These are phyloP conservation scores for Trypanosoma cruzi DNA, from an alignment of 208 protist species.

Conservation along the genomic window DNA sequence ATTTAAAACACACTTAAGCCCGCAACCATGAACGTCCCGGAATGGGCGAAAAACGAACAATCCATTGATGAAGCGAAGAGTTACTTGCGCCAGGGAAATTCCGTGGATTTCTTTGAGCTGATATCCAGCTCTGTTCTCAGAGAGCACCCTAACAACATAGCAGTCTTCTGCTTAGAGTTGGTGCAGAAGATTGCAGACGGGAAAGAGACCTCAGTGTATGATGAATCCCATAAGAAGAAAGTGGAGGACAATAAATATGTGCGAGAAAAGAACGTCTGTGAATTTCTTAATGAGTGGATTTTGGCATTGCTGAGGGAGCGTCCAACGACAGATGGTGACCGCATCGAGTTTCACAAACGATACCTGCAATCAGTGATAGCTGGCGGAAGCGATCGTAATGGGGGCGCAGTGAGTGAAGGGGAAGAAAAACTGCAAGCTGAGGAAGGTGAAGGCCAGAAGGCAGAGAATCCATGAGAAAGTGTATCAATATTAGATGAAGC, in stretches of 20 bases:
- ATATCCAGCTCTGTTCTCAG: slow-evolving; percentile 76
- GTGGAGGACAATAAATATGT: slow-evolving; percentile 82
- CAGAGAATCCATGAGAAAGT: slow-evolving; percentile 1
- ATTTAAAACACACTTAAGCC: slow-evolving; percentile 5
- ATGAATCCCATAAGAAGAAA: slow-evolving; percentile 63
- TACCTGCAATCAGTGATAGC: slow-evolving; percentile 61
- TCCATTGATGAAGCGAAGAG: slow-evolving; percentile 85
- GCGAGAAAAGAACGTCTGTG: slow-evolving; percentile 67
- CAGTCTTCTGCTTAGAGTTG: slow-evolving; percentile 53
- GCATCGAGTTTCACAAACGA: slow-evolving; percentile 82
- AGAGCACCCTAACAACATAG: slow-evolving; percentile 61
- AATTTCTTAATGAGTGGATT: slow-evolving; percentile 90
- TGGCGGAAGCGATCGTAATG: neutral
- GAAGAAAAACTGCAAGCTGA: neutral
- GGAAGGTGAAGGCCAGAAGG: neutral
- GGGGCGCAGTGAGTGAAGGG: neutral
- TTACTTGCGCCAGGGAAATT: slow-evolving; percentile 81
- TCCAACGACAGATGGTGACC: slow-evolving; percentile 55
- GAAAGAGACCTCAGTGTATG: slow-evolving; percentile 42
- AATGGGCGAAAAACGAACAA: slow-evolving; percentile 84
- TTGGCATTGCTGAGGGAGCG: slow-evolving; percentile 78
- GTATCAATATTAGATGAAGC: neutral
- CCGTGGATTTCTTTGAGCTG: slow-evolving; percentile 91
- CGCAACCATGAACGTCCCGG: slow-evolving; percentile 41
- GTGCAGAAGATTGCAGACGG: slow-evolving; percentile 70